phyloP scores from a whole-genome alignment of 441 rosid species.

The Erysimum cheiri region DNA sequence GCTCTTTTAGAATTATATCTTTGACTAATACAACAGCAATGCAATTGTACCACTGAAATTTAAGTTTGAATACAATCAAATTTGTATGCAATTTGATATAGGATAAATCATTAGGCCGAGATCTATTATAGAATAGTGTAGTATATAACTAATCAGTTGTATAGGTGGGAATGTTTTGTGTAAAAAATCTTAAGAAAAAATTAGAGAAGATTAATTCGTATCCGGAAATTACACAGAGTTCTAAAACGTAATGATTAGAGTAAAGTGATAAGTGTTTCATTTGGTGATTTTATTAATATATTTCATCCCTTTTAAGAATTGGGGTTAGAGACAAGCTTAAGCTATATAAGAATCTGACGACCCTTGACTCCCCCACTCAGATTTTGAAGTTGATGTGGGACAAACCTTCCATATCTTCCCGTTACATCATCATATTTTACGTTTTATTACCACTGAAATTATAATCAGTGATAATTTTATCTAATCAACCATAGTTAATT shows the following conservation, averaged over 20 bases:
- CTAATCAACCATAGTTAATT: too few species aligned
- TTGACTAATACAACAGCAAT: slow-evolving; percentile 33
- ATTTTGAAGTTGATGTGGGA: slow-evolving; percentile 60
- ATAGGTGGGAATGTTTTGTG: slow-evolving; percentile 14
- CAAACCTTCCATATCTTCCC: slow-evolving; percentile 25
- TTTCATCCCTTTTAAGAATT: slow-evolving; percentile 35
- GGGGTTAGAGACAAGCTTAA: slow-evolving; percentile 39
- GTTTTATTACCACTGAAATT: slow-evolving; percentile 15
- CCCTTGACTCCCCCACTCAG: slow-evolving; percentile 83
- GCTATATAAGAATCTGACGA: slow-evolving; percentile 50
- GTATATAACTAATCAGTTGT: slow-evolving; percentile 3
- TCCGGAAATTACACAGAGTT: slow-evolving; percentile 18
- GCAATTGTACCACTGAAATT: background rate
- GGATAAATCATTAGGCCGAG: background rate
- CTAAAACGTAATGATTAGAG: slow-evolving; percentile 35
- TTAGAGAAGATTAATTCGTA: background rate
- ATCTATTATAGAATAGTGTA: slow-evolving; percentile 3
- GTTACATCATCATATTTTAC: slow-evolving; percentile 6
- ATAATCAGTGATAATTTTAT: slow-evolving; percentile 7
- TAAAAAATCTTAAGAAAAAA: background rate
- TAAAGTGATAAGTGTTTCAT: slow-evolving; percentile 17
- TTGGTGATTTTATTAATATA: slow-evolving; percentile 28
- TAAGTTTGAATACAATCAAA: background rate
- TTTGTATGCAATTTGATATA: background rate
- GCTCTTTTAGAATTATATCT: slow-evolving; percentile 34